phyloP scores from a whole-genome alignment of 192 early-diverging fungal species.

The Linnemannia exigua region DNA sequence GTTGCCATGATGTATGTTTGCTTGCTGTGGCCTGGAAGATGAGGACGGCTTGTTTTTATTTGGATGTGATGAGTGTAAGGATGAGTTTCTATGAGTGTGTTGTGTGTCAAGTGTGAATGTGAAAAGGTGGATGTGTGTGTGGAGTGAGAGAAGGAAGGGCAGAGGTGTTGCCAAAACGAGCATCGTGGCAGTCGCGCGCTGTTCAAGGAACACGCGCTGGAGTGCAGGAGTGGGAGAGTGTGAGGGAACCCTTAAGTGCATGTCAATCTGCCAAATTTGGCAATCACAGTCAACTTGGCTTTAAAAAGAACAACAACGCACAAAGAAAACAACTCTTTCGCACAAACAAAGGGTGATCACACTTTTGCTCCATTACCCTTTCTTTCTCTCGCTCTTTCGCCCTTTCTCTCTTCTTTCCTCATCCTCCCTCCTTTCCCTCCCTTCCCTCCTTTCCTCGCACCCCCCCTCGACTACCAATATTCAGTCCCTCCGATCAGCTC shows the following conservation, averaged over 20 bases:
- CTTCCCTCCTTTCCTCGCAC: constrained; percentile 11
- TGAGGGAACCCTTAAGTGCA: background rate
- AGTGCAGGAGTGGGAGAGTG: background rate
- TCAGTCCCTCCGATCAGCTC: constrained; percentile 29
- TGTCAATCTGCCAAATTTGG: too few species aligned
- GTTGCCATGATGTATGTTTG: constrained; percentile 77
- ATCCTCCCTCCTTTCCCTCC: background rate
- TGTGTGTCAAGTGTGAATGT: background rate
- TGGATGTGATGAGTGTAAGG: background rate
- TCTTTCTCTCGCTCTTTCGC: background rate
- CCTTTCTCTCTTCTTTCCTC: background rate
- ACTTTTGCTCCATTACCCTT: background rate
- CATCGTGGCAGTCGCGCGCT: constrained; percentile 4
- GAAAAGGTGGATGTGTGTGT: background rate
- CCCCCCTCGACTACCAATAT: constrained; percentile 28
- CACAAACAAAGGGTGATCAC: background rate
- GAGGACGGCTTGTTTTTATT: background rate
- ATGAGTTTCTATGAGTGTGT: background rate
- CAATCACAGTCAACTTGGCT: background rate
- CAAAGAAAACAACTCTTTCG: background rate
- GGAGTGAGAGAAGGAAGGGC: background rate
- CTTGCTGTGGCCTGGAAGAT: constrained; percentile 9
- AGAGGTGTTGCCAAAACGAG: too few species aligned
- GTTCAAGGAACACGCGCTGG: background rate
- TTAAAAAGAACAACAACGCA: background rate